Conservation (phyloP, 176 grass and related monocot species). For the Bothriochloa decipiens region DNA sequence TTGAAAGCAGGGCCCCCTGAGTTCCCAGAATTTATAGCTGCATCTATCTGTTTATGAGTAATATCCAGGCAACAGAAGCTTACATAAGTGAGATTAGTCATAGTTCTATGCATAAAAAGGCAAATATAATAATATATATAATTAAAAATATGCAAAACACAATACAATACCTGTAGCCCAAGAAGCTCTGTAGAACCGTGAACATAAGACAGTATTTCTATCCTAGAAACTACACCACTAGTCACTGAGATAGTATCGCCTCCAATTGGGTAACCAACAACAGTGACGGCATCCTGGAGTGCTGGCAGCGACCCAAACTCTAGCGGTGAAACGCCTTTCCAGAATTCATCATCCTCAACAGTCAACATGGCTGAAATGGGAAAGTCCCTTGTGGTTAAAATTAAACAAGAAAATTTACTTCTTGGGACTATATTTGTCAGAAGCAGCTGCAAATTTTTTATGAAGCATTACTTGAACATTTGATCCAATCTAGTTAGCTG, state of each 20-base stretch:
- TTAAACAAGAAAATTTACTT: conserved; percentile 17
- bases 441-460: background rate
- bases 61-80: conserved; percentile 23
- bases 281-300: conserved; percentile 95
- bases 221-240: conserved; percentile 95
- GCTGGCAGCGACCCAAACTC: conserved; percentile 84
- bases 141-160: conserved; percentile 20
- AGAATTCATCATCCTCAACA: conserved; percentile 94
- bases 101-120: background rate
- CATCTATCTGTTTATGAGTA: conserved; percentile 86
- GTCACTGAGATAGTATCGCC: conserved; percentile 98
- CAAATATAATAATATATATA: background rate
- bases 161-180: conserved; percentile 78
- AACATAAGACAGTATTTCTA: conserved; percentile 98
- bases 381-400: conserved; percentile 33
- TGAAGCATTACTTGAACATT: conserved; percentile 6
- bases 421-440: background rate
- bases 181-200: conserved; percentile 98
- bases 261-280: conserved; percentile 98
- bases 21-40: conserved; percentile 98
- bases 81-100: background rate
- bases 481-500: background rate
- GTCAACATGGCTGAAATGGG: conserved; percentile 79
- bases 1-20: conserved; percentile 96
- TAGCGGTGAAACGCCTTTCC: conserved; percentile 77